Percentiles rank a stretch among this genome's conserved stretches.
phyloP scores from a whole-genome alignment of 306 rosid genomes.

The Gleditsia sinensis region DNA sequence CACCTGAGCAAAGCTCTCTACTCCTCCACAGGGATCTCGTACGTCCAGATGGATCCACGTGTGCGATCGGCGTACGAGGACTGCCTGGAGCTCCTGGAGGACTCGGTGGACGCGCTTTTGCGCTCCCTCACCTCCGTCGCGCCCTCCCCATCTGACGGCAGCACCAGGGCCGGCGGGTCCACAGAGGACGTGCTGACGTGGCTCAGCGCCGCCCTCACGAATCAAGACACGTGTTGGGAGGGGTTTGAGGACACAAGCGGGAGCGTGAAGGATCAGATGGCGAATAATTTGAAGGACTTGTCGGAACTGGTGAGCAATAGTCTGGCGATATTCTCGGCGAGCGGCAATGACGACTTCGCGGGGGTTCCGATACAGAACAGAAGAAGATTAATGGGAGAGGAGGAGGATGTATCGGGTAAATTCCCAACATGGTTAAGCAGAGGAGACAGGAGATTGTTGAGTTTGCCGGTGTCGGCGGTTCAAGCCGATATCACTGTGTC shows the following conservation, averaged over 20 bases:
- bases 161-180: conserved; percentile 1
- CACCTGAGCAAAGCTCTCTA: conserved; percentile 66
- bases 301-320: conserved; percentile 81
- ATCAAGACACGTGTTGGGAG: conserved; percentile 84
- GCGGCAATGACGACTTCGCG: conserved; percentile 56
- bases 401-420: conserved; percentile 34
- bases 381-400: conserved; percentile 58
- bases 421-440: conserved; percentile 73
- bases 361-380: conserved; percentile 79
- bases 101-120: conserved; percentile 66
- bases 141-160: background rate
- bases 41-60: conserved; percentile 46
- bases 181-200: conserved; percentile 72
- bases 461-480: conserved; percentile 47
- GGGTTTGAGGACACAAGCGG: conserved; percentile 59
- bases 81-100: conserved; percentile 86
- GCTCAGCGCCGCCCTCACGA: conserved; percentile 86
- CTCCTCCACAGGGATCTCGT: conserved; percentile 50
- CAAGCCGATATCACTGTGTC: conserved; percentile 82
- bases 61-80: conserved; percentile 68
- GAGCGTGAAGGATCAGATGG: conserved; percentile 52
- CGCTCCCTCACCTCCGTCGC: conserved; percentile 52
- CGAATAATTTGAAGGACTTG: conserved; percentile 50
- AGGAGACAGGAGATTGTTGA: conserved; percentile 68
- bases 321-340: conserved; percentile 65